These are phyloP conservation scores for Cladorrhinum sp. DNA, from an alignment of 2,329 filamentous ascomycete genomes.

Conservation along the genomic window DNA sequence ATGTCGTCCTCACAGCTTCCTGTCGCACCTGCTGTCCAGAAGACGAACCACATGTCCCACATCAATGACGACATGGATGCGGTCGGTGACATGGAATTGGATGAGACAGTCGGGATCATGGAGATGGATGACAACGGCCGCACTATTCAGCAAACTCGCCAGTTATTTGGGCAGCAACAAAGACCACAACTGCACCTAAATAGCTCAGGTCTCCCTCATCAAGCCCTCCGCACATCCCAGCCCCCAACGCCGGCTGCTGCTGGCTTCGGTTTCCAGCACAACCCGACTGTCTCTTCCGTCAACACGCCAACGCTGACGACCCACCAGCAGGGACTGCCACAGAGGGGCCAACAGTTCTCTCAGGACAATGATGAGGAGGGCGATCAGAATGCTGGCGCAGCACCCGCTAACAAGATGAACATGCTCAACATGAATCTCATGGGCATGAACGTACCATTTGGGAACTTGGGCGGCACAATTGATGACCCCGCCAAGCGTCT, in stretches of 20 bases:
- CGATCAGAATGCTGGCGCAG: constrained; percentile 63
- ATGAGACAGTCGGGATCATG: constrained; percentile 70
- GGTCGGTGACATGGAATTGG: constrained; percentile 95
- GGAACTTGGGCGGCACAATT: constrained; percentile 58
- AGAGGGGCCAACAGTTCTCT: constrained; percentile 52
- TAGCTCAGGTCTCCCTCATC: constrained; percentile 70
- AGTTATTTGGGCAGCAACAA: constrained; percentile 63
- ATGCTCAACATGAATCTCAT: constrained; percentile 59
- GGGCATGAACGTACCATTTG: constrained; percentile 53
- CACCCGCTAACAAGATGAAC: constrained; percentile 54
- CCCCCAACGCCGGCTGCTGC: constrained; percentile 79
- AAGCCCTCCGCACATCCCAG: constrained; percentile 80
- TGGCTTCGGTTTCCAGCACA: constrained; percentile 79
- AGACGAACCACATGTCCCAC: constrained; percentile 35
- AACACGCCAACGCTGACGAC: constrained; percentile 90
- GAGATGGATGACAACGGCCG: constrained; percentile 61
- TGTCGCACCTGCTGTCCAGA: constrained; percentile 25
- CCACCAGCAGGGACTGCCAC: constrained; percentile 60
- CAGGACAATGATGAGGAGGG: constrained; percentile 64
- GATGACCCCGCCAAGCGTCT: constrained; percentile 93
- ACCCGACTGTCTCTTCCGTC: constrained; percentile 93
- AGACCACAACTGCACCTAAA: constrained; percentile 77
- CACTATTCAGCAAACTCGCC: constrained; percentile 67
- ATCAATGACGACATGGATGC: constrained; percentile 72
- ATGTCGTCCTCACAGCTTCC: constrained; percentile 45